Percentiles rank a stretch among this genome's conserved stretches.
phyloP scores from a whole-genome alignment of 257 asterid genomes.

The Capsicum baccatum region DNA sequence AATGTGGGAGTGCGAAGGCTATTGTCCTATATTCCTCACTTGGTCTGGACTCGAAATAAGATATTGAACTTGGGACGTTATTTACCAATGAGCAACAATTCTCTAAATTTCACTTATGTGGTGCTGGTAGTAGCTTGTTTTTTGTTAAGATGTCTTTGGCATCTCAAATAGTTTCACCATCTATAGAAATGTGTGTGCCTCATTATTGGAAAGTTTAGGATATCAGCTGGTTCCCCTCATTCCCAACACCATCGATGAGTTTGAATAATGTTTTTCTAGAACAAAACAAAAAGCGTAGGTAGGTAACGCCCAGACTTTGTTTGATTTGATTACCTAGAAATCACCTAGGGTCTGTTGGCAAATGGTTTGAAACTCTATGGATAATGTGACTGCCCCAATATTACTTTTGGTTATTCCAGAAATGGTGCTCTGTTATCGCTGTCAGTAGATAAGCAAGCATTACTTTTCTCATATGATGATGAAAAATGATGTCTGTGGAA shows the following conservation, averaged over 20 bases:
- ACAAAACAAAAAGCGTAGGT: not conserved
- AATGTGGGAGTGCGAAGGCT: not conserved
- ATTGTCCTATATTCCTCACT: not conserved
- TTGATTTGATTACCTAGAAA: not conserved
- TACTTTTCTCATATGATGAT: not conserved
- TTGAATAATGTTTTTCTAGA: not conserved
- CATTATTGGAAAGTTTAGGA: not conserved
- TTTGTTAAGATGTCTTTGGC: slow-evolving; percentile 7
- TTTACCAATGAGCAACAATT: slow-evolving; percentile 3
- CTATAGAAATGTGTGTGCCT: not conserved
- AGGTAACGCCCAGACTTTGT: too few relatives aligned
- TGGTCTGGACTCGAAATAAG: not conserved
- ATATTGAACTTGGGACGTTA: not conserved
- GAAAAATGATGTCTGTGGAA: not conserved
- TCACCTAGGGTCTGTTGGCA: not conserved
- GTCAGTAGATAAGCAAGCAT: not conserved
- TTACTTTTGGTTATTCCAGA: not conserved
- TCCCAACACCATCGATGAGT: not conserved
- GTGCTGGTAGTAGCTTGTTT: not conserved
- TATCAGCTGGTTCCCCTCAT: not conserved
- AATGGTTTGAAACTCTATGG: not conserved
- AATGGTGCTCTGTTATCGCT: not conserved
- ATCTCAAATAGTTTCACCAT: slow-evolving; percentile 10
- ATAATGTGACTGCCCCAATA: not conserved
- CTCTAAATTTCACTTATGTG: not conserved